Conservation (phyloP, 2,329 filamentous ascomycete species). For the Hypoxylon sp. region DNA sequence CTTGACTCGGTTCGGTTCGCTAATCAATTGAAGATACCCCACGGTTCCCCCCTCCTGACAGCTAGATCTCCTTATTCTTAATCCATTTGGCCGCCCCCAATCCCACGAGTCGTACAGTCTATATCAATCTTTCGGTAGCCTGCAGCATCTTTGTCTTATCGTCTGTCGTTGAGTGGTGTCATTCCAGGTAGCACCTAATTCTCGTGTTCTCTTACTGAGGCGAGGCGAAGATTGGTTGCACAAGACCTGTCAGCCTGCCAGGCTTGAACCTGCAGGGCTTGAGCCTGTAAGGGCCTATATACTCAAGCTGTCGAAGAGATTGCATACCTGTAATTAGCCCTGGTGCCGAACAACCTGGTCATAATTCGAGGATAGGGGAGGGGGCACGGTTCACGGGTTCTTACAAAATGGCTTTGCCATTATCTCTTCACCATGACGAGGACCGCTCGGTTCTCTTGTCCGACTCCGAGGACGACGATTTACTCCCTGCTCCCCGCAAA, state of each 20-base stretch:
- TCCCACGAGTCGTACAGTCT: slow-evolving; percentile 39
- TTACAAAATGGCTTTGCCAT: slow-evolving; percentile 49
- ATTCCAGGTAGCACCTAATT: slow-evolving; percentile 28
- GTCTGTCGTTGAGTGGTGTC: slow-evolving; percentile 27
- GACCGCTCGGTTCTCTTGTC: slow-evolving; percentile 51
- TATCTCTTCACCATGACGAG: slow-evolving; percentile 50
- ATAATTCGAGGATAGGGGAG: slow-evolving; percentile 31
- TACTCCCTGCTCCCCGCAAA: slow-evolving; percentile 42
- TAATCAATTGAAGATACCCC: slow-evolving; percentile 26
- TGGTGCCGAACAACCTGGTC: slow-evolving; percentile 23
- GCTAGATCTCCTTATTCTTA: slow-evolving; percentile 20
- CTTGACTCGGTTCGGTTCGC: slow-evolving; percentile 45
- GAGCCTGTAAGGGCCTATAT: slow-evolving; percentile 29
- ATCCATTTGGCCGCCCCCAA: slow-evolving; percentile 35
- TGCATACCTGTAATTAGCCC: slow-evolving; percentile 27
- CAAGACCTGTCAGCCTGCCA: slow-evolving; percentile 32
- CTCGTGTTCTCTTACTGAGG: slow-evolving; percentile 12
- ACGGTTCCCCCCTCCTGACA: slow-evolving; percentile 21
- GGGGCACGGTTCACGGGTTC: slow-evolving; percentile 30
- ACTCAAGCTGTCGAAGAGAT: slow-evolving; percentile 9
- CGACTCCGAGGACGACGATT: slow-evolving; percentile 52
- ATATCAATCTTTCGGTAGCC: slow-evolving; percentile 44
- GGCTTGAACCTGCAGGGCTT: slow-evolving; percentile 14
- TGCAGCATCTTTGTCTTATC: slow-evolving; percentile 44
- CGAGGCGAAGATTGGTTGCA: slow-evolving; percentile 28